These are phyloP conservation scores for Sonneratia caseolaris DNA, from an alignment of 345 rosid genomes.

Conservation along the genomic window DNA sequence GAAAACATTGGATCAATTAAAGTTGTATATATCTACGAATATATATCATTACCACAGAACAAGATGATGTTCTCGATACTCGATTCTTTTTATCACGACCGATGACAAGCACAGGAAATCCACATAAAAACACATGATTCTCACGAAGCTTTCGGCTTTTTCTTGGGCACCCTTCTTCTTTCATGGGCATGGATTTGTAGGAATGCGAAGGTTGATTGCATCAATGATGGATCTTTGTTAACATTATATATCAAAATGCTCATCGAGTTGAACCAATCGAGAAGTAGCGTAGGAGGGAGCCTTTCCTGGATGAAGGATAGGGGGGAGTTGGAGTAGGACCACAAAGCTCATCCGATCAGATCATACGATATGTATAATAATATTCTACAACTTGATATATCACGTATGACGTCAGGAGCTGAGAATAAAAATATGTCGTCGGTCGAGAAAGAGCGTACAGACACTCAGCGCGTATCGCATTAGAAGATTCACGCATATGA, in stretches of 20 bases:
- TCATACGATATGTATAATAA: too few species aligned
- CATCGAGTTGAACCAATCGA: neutral
- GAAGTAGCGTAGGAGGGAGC: neutral
- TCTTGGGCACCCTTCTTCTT: conserved; percentile 11
- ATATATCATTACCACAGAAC: neutral
- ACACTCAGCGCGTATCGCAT: conserved; percentile 25
- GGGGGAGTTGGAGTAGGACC: neutral
- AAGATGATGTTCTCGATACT: neutral
- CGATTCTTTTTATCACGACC: neutral
- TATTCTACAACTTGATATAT: neutral
- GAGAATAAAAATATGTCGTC: neutral
- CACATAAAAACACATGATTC: conserved; percentile 27
- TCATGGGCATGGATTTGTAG: conserved; percentile 2
- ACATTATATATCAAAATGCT: neutral
- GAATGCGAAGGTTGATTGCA: conserved; percentile 14
- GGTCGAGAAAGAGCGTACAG: conserved; percentile 15
- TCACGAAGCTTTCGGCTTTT: conserved; percentile 43
- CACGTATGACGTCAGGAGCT: neutral
- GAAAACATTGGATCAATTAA: neutral
- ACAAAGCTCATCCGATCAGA: neutral
- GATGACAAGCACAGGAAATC: conserved; percentile 9
- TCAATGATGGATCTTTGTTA: conserved; percentile 19
- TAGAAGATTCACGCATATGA: conserved; percentile 21
- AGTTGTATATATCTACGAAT: neutral
- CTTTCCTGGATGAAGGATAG: neutral